Conservation (phyloP, 768 basidiomycete genomes). For the Mycena sanguinolenta region DNA sequence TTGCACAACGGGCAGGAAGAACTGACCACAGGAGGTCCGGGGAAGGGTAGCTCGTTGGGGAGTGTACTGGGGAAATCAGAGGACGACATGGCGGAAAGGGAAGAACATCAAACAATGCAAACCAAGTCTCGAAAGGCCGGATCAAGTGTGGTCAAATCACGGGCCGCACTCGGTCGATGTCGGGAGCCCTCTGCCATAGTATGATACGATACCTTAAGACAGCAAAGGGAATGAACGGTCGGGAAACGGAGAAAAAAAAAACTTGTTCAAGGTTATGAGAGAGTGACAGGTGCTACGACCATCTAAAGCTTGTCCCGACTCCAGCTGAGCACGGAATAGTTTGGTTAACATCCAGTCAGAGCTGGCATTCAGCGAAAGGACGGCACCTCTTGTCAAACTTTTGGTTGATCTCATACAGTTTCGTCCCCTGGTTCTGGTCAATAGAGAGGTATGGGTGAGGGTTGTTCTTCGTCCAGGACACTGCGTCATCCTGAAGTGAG, state of each 20-base stretch:
- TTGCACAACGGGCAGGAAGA: not conserved
- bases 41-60: constrained; percentile 54
- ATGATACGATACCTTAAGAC: not conserved
- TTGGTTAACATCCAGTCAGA: constrained; percentile 22
- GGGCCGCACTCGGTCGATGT: constrained; percentile 29
- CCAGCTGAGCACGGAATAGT: constrained; percentile 65
- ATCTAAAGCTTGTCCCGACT: constrained; percentile 77
- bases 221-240: not conserved
- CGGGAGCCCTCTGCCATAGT: not conserved
- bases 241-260: constrained; percentile 6
- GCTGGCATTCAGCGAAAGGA: constrained; percentile 18
- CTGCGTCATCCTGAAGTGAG: constrained; percentile 43
- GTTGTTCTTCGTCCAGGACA: constrained; percentile 75
- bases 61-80: constrained; percentile 48
- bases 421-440: constrained; percentile 80
- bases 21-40: constrained; percentile 58
- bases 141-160: constrained; percentile 29
- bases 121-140: constrained; percentile 21
- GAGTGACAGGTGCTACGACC: constrained; percentile 28
- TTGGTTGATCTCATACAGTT: constrained; percentile 77
- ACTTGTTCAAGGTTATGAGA: constrained; percentile 17
- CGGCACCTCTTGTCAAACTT: constrained; percentile 81
- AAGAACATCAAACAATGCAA: constrained; percentile 12
- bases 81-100: constrained; percentile 27
- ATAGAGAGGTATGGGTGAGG: constrained; percentile 92